Base-by-base conservation (phyloP, 1,139 yeast genomes). In the Suhomyces bolitotheri region DNA sequence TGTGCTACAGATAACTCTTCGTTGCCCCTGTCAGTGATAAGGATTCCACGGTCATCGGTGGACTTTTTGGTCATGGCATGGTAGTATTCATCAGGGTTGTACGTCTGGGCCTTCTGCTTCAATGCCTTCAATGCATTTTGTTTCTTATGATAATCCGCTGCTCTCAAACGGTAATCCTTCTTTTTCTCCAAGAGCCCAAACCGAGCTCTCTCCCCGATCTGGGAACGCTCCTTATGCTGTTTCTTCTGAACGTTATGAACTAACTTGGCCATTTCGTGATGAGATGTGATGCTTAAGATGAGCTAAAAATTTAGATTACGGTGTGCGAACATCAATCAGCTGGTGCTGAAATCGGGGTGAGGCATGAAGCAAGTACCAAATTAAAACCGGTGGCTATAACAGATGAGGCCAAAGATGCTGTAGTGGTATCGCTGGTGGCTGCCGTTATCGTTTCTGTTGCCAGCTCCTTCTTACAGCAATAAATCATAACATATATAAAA, bases 1-100 rank as follows among this genome's bases (percentile, higher is more conserved):
- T 90, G 95, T 41, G 82, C 96, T 33, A 73, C 76, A 10, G 80
- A 64, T 41, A 92, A 64, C 24, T 66, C 65, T 45, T 80, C 85
- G 28, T 73, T 76, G 20, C 79, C 89, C 46, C 95, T 67, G 29
- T 85, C 87, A 3, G 81, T 63, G 8, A 85, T 60, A 33, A 83
- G 56, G 10, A 85, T 69, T 1, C 97, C 97, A 7, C 64, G 58
- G 4, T 71, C 67, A 47, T 86, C 95, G 4, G 95, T 80, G 49
- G 71, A 73, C 43, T 72, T 70, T 16, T 73, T 70, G 27, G 82
- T 78, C 97, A 92, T 92, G 14, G 88, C 92, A 76, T 88, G 96
- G 62, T 89, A 88, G 64, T 85, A 92, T 60, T 92, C 98, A 72
- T 92, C 97, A n/a, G 95, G 95, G 57, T 92, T 92, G 49, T 89